Base-by-base conservation (phyloP, 495 filamentous ascomycete species). In the Aspergillus heteromorphus region DNA sequence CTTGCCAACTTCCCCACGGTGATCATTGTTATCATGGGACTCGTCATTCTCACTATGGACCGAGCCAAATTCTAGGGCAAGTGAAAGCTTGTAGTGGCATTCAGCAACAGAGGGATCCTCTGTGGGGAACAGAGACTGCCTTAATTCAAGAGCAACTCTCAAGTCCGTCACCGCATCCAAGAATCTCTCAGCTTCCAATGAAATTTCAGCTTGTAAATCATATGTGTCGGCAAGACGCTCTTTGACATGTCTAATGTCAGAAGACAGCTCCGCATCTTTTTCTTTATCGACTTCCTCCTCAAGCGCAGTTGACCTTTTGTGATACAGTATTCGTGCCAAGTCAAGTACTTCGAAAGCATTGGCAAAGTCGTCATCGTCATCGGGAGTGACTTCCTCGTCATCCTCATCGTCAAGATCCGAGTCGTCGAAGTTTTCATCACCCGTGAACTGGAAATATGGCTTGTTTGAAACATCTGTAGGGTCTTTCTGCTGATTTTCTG, bases 291-390 rank as follows among this genome's bases (percentile, higher is more conserved):
- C 67, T 49, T 61, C 59, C 52, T 74, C 64, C 43, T 87, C 81
- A 16, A 81, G 62, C 29, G 76, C 73, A 60, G 75, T 70, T 10
- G 88, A 61, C 48, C 81, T 82, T 56, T 80, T 81, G 41, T 76
- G 59, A 57, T 88, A 86, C 9, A 97, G 83, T 4, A 97, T 77
- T 48, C 93, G 89, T 18, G 92, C 87, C 45, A 97, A 73, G 62
- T 99, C 93, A 8, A 97, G 82, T 43, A 96, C 84, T 62, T 97
- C 90, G 69, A 90, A 97, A 4, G 95, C 93, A 48, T 83, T 85
- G 7, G 81, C 87, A 57, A 96, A 88, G 63, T 97, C 92, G 61
- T 98, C 93, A 13, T 96, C 91, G 11, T 92, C 88, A 49, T 89
- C 88, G 0, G 40, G 70, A 1, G 49, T 66, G 9, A 72, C 78